A percentile compares a stretch with the other conserved stretches of the same genome.
Conservation (phyloP, 352 stramenopile species). For the Globisporangium nunn region DNA sequence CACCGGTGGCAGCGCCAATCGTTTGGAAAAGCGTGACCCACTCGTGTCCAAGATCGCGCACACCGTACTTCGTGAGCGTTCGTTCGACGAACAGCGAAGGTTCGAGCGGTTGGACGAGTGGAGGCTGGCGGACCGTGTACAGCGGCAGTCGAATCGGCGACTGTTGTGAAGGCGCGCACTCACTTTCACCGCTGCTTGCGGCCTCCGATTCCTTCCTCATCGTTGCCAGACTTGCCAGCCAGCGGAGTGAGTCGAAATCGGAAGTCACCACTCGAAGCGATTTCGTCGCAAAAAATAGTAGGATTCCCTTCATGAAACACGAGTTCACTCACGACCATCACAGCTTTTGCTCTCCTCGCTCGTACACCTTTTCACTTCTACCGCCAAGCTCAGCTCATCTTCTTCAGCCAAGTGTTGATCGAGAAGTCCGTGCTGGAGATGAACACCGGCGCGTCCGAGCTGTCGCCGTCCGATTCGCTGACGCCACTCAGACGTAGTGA, state of each 20-base stretch:
- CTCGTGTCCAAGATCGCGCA: slow-evolving; percentile 43
- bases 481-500: background rate
- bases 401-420: slow-evolving; percentile 33
- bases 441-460: slow-evolving; percentile 10
- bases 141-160: slow-evolving; percentile 18
- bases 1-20: slow-evolving; percentile 21
- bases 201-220: slow-evolving; percentile 6
- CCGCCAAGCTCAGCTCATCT: slow-evolving; percentile 1
- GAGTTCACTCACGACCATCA: background rate
- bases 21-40: slow-evolving; percentile 53
- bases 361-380: background rate
- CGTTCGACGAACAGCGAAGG: slow-evolving; percentile 30
- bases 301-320: background rate
- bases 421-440: slow-evolving; percentile 37
- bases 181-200: background rate
- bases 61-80: slow-evolving; percentile 17
- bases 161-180: background rate
- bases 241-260: background rate
- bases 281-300: no score
- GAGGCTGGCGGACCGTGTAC: slow-evolving; percentile 39
- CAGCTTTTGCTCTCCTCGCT: background rate
- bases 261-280: background rate
- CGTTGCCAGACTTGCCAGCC: background rate
- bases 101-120: slow-evolving; percentile 43
- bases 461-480: background rate